phyloP scores from a whole-genome alignment of 2,329 filamentous ascomycete species.

The Fusarium fujikuroi region DNA sequence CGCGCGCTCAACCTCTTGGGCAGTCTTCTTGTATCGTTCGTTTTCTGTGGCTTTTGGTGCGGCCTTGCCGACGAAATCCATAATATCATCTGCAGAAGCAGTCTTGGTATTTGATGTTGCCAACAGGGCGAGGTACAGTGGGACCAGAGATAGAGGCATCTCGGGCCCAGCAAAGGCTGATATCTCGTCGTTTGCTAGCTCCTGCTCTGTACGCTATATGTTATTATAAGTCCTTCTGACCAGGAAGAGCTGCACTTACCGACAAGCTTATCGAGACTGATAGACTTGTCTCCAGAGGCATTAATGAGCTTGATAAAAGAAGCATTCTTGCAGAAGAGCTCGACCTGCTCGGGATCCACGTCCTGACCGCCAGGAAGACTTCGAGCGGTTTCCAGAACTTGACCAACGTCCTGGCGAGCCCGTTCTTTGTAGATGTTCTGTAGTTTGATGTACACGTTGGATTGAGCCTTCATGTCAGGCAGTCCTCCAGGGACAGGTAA shows the following conservation, averaged over 20 bases:
- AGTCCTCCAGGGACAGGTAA: constrained; percentile 88
- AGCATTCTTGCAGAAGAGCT: constrained; percentile 94
- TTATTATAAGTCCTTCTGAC: not conserved
- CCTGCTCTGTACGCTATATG: constrained; percentile 55
- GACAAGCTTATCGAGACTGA: constrained; percentile 62
- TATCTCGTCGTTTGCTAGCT: constrained; percentile 66
- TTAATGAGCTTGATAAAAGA: constrained; percentile 91
- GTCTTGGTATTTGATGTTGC: constrained; percentile 60
- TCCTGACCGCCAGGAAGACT: constrained; percentile 58
- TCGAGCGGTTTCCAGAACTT: constrained; percentile 76
- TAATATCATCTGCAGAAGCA: constrained; percentile 64
- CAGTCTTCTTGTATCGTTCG: constrained; percentile 63
- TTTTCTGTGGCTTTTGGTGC: constrained; percentile 61
- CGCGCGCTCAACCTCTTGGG: constrained; percentile 78
- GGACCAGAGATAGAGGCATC: constrained; percentile 69
- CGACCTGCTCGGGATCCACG: constrained; percentile 79
- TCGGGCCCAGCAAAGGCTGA: constrained; percentile 57
- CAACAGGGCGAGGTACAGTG: constrained; percentile 74
- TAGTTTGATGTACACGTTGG: constrained; percentile 86
- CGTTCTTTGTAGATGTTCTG: constrained; percentile 95
- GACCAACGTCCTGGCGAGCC: constrained; percentile 79
- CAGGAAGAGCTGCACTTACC: constrained; percentile 56
- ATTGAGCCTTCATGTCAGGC: constrained; percentile 98
- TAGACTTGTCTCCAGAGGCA: constrained; percentile 55
- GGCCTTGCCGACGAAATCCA: constrained; percentile 56